Base-by-base conservation (phyloP, 495 filamentous ascomycete genomes). In the Penicillium lagena region DNA sequence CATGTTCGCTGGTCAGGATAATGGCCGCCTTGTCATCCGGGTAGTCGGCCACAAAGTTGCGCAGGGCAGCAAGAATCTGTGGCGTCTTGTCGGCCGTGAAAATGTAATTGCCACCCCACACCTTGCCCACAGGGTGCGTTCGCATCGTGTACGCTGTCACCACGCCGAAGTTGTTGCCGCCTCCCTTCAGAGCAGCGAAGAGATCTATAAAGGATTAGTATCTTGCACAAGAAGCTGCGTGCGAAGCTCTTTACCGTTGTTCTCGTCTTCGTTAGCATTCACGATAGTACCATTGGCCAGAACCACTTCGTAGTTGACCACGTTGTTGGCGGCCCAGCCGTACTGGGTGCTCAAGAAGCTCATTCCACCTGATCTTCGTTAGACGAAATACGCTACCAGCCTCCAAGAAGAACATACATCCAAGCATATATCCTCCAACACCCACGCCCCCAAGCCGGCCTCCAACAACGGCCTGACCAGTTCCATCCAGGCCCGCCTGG, bases 101-200 rank as follows among this genome's bases (percentile, higher is more conserved):
- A 40, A 71, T 43, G 22, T 70, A 68, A 54, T 76, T 77, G 35
- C 78, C 78, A 39, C 78, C 77, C 70, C 73, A 79, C 45, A 69
- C 62, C 49, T 68, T 57, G 14, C 54, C 49, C 32, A 54, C 50
- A 1, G 61, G 61, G 39, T 77, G 72, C 0, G 78, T 76, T 34
- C 68, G 47, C 35, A 81, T 43, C 27, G 68, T 67, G 50, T 80
- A 75, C 11, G 65, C 53, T 5, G 80, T 81, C n/a, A 82, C 75
- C 45, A 86, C 70, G 10, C 79, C 80, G 42, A 83, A 78, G 59
- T 82, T 85, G 48, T 71, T 77, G 7, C 67, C 63, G 29, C 77
- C 75, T 32, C 79, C 81, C 41, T 79, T 78, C 6, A 85, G 59
- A 2, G 75, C 74, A 15, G 57, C 55, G 48, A 72, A 82, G 8